phyloP scores from a whole-genome alignment of 805 yeast genomes.

The Wickerhamomyces tratensis region DNA sequence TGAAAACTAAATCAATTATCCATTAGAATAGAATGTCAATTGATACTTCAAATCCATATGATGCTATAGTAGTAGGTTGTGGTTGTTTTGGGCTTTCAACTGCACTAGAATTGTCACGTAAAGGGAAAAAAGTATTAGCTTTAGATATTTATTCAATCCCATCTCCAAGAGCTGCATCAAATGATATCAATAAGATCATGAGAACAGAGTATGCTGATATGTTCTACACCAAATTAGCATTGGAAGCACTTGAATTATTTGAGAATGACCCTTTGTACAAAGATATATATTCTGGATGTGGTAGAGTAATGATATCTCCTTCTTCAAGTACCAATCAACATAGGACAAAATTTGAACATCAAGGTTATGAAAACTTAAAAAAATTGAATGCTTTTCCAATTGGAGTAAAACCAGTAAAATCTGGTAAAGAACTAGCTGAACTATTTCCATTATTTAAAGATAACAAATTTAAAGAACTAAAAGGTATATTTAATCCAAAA shows the following conservation, averaged over 20 bases:
- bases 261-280: conserved; percentile 22
- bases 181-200: conserved; percentile 39
- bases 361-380: conserved; percentile 25
- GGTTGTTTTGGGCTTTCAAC: conserved; percentile 40
- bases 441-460: conserved; percentile 18
- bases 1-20: too few relatives aligned
- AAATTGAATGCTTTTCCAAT: conserved; percentile 14
- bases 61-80: conserved; percentile 22
- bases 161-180: conserved; percentile 36
- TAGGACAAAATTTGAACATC: conserved; percentile 27
- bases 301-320: conserved; percentile 29
- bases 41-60: neutral
- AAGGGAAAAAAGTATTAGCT: conserved; percentile 23
- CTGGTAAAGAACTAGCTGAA: conserved; percentile 22
- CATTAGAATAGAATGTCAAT: too few relatives aligned
- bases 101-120: conserved; percentile 25
- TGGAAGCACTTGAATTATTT: conserved; percentile 36
- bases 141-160: conserved; percentile 33
- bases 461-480: conserved; percentile 15
- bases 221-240: conserved; percentile 30
- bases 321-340: conserved; percentile 18
- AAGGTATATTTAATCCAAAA: conserved; percentile 28
- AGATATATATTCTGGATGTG: conserved; percentile 28
- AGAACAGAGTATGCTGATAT: conserved; percentile 36
- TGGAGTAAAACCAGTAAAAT: conserved; percentile 18